Conservation (phyloP, 352 stramenopile genomes). For the Globisporangium barbulae region DNA sequence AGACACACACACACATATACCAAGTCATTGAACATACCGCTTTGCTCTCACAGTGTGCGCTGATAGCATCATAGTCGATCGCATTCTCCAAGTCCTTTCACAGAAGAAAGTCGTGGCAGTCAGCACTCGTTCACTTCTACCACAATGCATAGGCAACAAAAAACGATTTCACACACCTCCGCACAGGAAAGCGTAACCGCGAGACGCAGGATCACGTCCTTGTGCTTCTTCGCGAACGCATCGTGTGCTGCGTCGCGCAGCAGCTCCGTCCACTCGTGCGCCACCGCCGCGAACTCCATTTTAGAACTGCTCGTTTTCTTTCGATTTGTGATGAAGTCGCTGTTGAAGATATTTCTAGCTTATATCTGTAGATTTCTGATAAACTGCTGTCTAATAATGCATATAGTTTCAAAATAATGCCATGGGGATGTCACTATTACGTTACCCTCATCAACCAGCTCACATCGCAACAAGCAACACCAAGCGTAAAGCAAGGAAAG, state of each 20-base stretch:
- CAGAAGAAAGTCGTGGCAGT: background rate
- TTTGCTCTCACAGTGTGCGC: conserved; percentile 11
- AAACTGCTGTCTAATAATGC: background rate
- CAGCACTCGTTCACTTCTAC: background rate
- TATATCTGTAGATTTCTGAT: background rate
- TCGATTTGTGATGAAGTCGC: background rate
- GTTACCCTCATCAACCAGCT: background rate
- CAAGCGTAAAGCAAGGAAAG: background rate
- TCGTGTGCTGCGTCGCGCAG: conserved; percentile 23
- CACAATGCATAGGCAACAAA: background rate
- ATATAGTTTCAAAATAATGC: background rate
- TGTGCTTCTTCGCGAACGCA: conserved; percentile 25
- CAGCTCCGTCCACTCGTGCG: conserved; percentile 43
- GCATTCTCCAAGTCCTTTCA: conserved; percentile 7
- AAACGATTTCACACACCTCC: background rate
- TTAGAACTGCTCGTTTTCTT: background rate
- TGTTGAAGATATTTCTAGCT: background rate
- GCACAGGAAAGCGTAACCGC: conserved; percentile 29
- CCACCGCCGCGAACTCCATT: conserved; percentile 27
- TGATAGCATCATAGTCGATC: conserved; percentile 9
- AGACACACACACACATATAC: background rate
- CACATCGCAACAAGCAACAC: conserved; percentile 1
- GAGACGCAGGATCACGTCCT: conserved; percentile 28
- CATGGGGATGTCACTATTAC: background rate
- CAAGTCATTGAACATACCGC: conserved; percentile 11